Base-by-base conservation (phyloP, 2,329 filamentous ascomycete species). In the Botrytis porri region DNA sequence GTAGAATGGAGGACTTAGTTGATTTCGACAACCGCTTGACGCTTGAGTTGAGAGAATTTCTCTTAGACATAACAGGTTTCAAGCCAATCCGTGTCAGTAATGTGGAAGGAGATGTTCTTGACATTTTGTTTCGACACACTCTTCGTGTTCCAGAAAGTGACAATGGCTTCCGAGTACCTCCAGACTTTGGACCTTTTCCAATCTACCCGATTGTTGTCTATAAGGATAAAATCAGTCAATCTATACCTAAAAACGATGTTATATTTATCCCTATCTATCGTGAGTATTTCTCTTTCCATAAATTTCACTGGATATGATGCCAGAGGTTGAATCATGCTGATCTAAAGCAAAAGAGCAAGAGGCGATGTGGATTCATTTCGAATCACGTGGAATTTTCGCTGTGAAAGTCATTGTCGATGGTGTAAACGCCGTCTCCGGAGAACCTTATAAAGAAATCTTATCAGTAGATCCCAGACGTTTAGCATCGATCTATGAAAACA, bases 241-340 rank as follows among this genome's bases (percentile, higher is more conserved):
- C 77, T 8, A 82, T 86, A 76, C 76, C 73, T 0, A 75, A 73
- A 1, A 85, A 84, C 73, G 83, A 83, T 6, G 85, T 85, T 1
- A 62, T 85, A 0, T 84, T 86, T 75, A 78, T 87, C 10, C 83
- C 84, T 0, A 85, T 87, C 81, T 82, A 85, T 75, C 64, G 75
- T 75, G 37, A 63, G 75, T 63, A 3, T n/a, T 18, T 43, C 16
- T 4, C 14, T 43, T 43, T 43, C 41, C 41, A 14, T 16, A 3
- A 2, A 41, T 4, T 41, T 41, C 2, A 41, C 39, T 41, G 39
- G 39, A 39, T 39, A 9, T 39, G 39, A 39, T 39, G 39, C 9
- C 39, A 39, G 10, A 39, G 39, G 39, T 39, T 39, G 39, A 12
- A 9, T 39, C 7, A 22, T 48, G 20, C 45, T 48, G 45, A 48